phyloP scores from a whole-genome alignment of 2,329 filamentous ascomycete species.

The Ilyonectria mors-panacis region DNA sequence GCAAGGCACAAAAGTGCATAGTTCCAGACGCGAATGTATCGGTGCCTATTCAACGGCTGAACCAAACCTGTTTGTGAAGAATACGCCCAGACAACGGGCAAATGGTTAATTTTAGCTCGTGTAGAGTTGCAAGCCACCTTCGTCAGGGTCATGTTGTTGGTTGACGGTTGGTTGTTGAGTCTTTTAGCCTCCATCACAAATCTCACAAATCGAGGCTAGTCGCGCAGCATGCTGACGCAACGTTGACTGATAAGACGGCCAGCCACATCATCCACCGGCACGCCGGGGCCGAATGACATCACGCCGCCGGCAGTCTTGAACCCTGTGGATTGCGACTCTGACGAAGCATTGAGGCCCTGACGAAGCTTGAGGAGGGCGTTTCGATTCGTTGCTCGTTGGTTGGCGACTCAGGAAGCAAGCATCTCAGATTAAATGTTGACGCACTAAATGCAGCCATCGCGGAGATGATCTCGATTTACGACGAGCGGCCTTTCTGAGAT shows the following conservation, averaged over 20 bases:
- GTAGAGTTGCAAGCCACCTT: background rate
- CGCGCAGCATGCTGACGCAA: slow-evolving; percentile 27
- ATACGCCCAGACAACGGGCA: background rate
- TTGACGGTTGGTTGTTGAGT: background rate
- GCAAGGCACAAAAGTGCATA: background rate
- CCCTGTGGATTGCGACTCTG: slow-evolving; percentile 20
- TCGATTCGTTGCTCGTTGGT: background rate
- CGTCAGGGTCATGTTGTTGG: background rate
- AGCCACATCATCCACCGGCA: slow-evolving; percentile 24
- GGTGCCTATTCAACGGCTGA: background rate
- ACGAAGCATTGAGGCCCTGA: slow-evolving; percentile 6
- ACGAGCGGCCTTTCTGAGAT: background rate
- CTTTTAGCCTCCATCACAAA: slow-evolving; percentile 2
- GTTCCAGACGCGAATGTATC: background rate
- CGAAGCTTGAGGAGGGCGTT: slow-evolving; percentile 1
- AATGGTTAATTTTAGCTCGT: background rate
- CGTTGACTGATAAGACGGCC: slow-evolving; percentile 32
- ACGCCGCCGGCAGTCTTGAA: slow-evolving; percentile 18
- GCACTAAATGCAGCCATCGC: background rate
- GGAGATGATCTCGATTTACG: slow-evolving; percentile 1
- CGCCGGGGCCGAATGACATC: slow-evolving; percentile 36
- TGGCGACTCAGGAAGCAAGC: background rate
- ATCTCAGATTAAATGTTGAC: background rate
- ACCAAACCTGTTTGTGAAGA: background rate
- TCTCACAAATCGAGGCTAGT: slow-evolving; percentile 4